These are phyloP conservation scores for Calonectria pteridis DNA, from an alignment of 2,329 filamentous ascomycete genomes.

Conservation along the genomic window DNA sequence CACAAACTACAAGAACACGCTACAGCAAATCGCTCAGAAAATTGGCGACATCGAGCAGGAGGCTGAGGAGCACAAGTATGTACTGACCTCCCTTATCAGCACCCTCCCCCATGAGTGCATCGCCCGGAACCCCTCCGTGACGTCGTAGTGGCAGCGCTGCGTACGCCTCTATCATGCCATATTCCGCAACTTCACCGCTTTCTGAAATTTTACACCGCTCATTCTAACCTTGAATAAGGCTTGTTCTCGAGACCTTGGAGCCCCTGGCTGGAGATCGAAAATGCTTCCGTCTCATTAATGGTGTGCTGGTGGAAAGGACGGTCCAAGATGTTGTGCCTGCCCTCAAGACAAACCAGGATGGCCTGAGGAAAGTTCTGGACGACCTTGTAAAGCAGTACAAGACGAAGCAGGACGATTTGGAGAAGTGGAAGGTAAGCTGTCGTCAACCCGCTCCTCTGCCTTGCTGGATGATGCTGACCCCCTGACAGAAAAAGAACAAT, in stretches of 20 bases:
- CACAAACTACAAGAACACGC: conserved; percentile 79
- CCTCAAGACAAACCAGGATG: conserved; percentile 93
- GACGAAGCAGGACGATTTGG: conserved; percentile 91
- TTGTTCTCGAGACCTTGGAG: conserved; percentile 91
- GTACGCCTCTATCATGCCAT: conserved; percentile 25
- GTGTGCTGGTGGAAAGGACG: conserved; percentile 93
- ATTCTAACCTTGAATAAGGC: conserved; percentile 64
- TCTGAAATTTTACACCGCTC: conserved; percentile 34
- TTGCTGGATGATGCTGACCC: conserved; percentile 24
- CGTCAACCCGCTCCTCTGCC: neutral
- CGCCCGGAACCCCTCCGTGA: conserved; percentile 30
- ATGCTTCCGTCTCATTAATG: conserved; percentile 99
- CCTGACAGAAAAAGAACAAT: conserved; percentile 85
- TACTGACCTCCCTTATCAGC: conserved; percentile 38
- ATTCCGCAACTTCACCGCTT: conserved; percentile 54
- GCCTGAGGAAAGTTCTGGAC: conserved; percentile 92
- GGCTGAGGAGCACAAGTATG: conserved; percentile 97
- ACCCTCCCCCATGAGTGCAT: conserved; percentile 4
- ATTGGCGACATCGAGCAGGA: conserved; percentile 99
- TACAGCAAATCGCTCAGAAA: conserved; percentile 94
- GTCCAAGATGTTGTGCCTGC: conserved; percentile 93
- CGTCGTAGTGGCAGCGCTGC: conserved; percentile 29
- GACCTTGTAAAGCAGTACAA: conserved; percentile 98
- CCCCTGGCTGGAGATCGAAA: conserved; percentile 89
- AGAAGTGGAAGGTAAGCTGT: conserved; percentile 92